These are phyloP conservation scores for Diaporthe longicolla DNA, from an alignment of 2,329 filamentous ascomycete species.

Conservation along the genomic window DNA sequence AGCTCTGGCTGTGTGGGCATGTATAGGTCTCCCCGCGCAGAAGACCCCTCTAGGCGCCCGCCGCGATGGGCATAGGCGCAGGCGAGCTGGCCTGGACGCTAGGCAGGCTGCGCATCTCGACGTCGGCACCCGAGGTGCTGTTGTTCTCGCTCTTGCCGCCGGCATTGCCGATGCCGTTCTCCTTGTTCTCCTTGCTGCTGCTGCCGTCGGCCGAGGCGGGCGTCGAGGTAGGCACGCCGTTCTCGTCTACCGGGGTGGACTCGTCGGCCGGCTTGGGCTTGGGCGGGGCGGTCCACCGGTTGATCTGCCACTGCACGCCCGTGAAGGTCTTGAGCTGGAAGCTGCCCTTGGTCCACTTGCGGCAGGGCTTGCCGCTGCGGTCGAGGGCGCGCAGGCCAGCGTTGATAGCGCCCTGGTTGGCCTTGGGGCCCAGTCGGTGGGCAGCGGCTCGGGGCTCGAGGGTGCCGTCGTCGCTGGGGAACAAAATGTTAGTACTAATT, in stretches of 20 bases:
- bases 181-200: conserved; percentile 76
- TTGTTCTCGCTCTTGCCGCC: conserved; percentile 57
- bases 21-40: not conserved
- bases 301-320: conserved; percentile 84
- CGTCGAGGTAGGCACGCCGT: conserved; percentile 61
- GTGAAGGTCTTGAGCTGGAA: conserved; percentile 94
- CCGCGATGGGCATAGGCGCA: conserved; percentile 62
- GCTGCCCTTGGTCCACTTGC: conserved; percentile 88
- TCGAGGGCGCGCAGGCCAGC: conserved; percentile 95
- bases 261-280: conserved; percentile 66
- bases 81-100: conserved; percentile 69
- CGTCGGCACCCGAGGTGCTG: conserved; percentile 57
- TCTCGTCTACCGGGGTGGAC: conserved; percentile 62
- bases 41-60: conserved; percentile 53
- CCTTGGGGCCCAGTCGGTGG: conserved; percentile 94
- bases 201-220: conserved; percentile 61
- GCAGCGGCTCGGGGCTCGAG: conserved; percentile 71
- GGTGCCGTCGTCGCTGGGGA: conserved; percentile 71
- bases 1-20: not conserved
- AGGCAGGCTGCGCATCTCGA: conserved; percentile 66
- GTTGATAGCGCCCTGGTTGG: conserved; percentile 97
- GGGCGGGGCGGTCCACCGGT: conserved; percentile 85
- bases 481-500: conserved; percentile 19
- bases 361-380: conserved; percentile 90
- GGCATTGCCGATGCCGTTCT: conserved; percentile 61